A percentile compares a stretch with the other conserved stretches of the same genome.
Evolutionary conservation across 2,329 filamentous ascomycete genomes (phyloP).

Genomic region (Penicillium nordicum): DNA sequence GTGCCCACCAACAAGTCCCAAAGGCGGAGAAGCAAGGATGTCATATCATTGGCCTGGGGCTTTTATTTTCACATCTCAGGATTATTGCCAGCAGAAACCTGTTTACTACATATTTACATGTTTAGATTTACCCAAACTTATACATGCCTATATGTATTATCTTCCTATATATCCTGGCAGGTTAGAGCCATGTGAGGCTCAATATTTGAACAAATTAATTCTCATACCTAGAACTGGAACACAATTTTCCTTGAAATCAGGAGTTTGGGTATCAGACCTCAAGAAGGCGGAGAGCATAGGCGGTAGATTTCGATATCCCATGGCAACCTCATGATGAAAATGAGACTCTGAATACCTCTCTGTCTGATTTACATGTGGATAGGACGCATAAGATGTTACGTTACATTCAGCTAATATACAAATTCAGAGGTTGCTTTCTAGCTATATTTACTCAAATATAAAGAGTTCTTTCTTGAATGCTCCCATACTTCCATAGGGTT

Average conservation of each 20-base stretch:
- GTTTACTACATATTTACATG: too few relatives aligned
- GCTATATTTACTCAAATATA: not conserved
- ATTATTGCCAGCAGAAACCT: not conserved
- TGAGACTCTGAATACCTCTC: not conserved
- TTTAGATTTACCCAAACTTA: too few relatives aligned
- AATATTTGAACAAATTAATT: not conserved
- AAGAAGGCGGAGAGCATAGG: constrained; percentile 14
- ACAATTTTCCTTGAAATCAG: not conserved
- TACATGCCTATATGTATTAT: not conserved
- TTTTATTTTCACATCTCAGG: not conserved
- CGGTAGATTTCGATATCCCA: constrained; percentile 5
- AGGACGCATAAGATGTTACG: not conserved
- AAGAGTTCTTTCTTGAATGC: not conserved
- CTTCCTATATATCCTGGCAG: not conserved
- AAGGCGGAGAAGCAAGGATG: not conserved
- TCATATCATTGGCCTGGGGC: not conserved
- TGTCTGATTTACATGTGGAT: not conserved
- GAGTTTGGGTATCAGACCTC: not conserved
- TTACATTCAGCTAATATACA: constrained; percentile 5
- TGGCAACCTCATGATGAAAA: constrained; percentile 8
- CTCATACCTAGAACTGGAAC: too few relatives aligned
- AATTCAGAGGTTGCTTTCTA: not conserved
- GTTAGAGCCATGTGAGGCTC: not conserved
- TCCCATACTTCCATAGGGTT: not conserved
- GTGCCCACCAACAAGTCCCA: not conserved